A percentile compares a stretch with the other conserved stretches of the same genome.
Conservation (phyloP, 495 filamentous ascomycete species). For the Tuber microsphaerosporum region DNA sequence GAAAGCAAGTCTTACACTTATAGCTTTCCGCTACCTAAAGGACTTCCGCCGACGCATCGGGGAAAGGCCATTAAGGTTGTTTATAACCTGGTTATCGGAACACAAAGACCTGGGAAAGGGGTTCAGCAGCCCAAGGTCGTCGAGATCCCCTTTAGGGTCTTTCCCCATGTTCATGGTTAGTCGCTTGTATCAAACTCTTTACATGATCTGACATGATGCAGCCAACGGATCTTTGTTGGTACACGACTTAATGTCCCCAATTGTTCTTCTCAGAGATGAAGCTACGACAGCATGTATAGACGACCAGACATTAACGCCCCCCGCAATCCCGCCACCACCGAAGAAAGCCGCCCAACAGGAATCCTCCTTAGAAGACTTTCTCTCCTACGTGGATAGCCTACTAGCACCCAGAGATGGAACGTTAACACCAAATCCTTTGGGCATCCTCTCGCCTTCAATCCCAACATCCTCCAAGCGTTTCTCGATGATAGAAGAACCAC, state of each 20-base stretch:
- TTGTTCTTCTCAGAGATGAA: slow-evolving; percentile 80
- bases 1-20: slow-evolving; percentile 85
- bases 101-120: slow-evolving; percentile 69
- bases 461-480: slow-evolving; percentile 51
- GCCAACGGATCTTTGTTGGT: slow-evolving; percentile 60
- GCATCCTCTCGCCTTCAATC: slow-evolving; percentile 62
- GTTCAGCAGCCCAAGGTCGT: slow-evolving; percentile 85
- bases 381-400: slow-evolving; percentile 73
- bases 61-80: slow-evolving; percentile 90
- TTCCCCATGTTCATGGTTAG: slow-evolving; percentile 46
- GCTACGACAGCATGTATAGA: slow-evolving; percentile 57
- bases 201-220: slow-evolving; percentile 42
- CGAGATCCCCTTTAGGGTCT: slow-evolving; percentile 88
- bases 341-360: slow-evolving; percentile 42
- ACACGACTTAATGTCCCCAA: slow-evolving; percentile 89
- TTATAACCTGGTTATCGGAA: slow-evolving; percentile 87
- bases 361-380: slow-evolving; percentile 55
- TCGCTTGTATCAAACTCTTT: slow-evolving; percentile 10
- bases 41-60: slow-evolving; percentile 80
- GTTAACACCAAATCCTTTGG: slow-evolving; percentile 48
- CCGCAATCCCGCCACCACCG: slow-evolving; percentile 23
- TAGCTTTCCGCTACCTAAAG: slow-evolving; percentile 72
- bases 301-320: slow-evolving; percentile 31
- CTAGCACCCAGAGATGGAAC: slow-evolving; percentile 52
- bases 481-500: slow-evolving; percentile 48